Conservation (phyloP, 331 rosid species). For the Malus hybrid region DNA sequence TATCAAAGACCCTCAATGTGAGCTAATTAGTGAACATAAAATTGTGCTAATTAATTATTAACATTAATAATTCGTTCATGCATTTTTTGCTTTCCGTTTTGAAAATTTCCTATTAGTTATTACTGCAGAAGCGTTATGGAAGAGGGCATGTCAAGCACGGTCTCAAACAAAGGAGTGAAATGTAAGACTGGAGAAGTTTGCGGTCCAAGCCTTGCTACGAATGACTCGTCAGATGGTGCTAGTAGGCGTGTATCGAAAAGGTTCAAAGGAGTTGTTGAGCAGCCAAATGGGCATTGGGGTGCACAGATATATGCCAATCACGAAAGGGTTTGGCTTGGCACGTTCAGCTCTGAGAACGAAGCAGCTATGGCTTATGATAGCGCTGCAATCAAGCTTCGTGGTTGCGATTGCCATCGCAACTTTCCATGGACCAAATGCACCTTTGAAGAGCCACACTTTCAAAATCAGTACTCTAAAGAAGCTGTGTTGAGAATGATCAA, state of each 20-base stretch:
- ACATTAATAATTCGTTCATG: not conserved
- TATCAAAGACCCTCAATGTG: not conserved
- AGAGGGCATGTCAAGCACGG: conserved; percentile 14
- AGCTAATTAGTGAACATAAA: not conserved
- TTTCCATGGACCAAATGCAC: conserved; percentile 43
- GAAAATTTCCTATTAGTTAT: not conserved
- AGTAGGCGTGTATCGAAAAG: not conserved
- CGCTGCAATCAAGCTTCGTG: conserved; percentile 51
- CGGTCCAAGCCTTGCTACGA: not conserved
- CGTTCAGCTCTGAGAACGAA: conserved; percentile 44
- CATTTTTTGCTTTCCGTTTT: too few species aligned
- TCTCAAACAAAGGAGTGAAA: not conserved
- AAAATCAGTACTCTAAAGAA: conserved; percentile 26
- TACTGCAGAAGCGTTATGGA: conserved; percentile 12
- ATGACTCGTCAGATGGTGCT: conserved; percentile 1
- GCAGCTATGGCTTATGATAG: conserved; percentile 80
- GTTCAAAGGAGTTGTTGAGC: conserved; percentile 58
- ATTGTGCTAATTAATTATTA: not conserved
- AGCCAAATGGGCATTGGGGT: conserved; percentile 74
- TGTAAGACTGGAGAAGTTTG: conserved; percentile 10
- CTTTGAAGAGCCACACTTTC: conserved; percentile 40
- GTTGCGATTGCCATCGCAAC: conserved; percentile 42
- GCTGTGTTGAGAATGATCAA: conserved; percentile 45
- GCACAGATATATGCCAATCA: conserved; percentile 64
- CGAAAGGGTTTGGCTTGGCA: conserved; percentile 69